Base-by-base conservation (phyloP, 108 stramenopile species). In the Cafeteria roenbergensis region DNA sequence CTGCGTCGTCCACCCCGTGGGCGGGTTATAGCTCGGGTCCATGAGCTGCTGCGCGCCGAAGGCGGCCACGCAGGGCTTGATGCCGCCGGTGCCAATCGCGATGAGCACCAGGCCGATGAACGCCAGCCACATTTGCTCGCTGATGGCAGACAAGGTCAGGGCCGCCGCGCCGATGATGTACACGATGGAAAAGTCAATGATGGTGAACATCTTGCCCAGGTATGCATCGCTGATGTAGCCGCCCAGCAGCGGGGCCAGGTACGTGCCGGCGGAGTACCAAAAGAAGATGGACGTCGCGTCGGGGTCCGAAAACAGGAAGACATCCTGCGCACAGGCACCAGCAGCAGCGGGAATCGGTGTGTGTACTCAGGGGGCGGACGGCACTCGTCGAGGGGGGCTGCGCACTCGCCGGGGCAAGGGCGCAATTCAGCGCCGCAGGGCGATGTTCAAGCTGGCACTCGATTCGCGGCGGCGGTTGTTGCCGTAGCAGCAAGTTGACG, bases 21-120 rank as follows among this genome's bases (percentile, higher is more conserved):
- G 34, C 57, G 30, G 57, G 26, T 69, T 26, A 21, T 52, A 21
- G 30, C 26, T 57, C 6, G 3, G 31, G 57, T 58, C 27, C 50
- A 25, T 51, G 56, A 56, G 24, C 68, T 86, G 85, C 70, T 83
- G 81, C 3, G 85, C 85, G 51, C 85, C 85, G 71, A 86, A 86
- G 28, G 77, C 65, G 24, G 72, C 71, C 29, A 86, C 85, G 64
- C 85, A 86, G 36, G 85, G 85, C 62, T 86, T 86, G 78, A 86
- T 86, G 32, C 85, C 85, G n/a, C 85, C 85, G 1, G 85, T 83
- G 34, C 85, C 85, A 14, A 78, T 32, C 55, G 82, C 83, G 12
- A 80, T 62, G 24, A 82, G 61, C 31, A 78, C 62, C 25, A 86
- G 69, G 32, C 82, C 85, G 2, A 73, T 26, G 51, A 78, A 76